Conservation (phyloP, 1,284 basidiomycete genomes). For the Ganoderma lucidum region DNA sequence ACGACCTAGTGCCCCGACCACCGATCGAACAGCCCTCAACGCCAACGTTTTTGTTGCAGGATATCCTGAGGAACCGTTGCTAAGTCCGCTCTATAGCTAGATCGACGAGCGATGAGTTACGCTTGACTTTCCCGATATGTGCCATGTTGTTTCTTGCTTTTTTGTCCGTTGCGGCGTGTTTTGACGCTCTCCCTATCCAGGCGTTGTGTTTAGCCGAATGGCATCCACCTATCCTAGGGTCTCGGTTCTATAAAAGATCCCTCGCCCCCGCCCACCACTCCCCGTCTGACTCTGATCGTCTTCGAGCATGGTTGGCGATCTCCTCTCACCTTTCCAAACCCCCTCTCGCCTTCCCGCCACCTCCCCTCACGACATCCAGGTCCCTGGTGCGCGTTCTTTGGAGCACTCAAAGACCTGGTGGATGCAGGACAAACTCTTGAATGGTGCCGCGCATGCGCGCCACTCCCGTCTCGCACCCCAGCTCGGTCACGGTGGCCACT, state of each 20-base stretch:
- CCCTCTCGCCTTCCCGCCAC: not conserved
- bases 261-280: not conserved
- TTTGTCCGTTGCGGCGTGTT: not conserved
- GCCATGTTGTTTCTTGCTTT: not conserved
- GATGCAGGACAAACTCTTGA: not conserved
- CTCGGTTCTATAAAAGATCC: not conserved
- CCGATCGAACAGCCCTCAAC: not conserved
- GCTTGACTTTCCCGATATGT: slow-evolving; percentile 2
- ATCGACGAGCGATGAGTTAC: not conserved
- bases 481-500: not conserved
- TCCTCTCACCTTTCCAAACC: not conserved
- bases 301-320: not conserved
- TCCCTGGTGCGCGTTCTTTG: too few relatives aligned
- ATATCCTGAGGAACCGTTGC: not conserved
- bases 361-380: not conserved
- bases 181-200: not conserved
- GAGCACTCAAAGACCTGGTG: not conserved
- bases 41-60: not conserved
- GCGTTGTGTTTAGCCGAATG: not conserved
- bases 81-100: not conserved
- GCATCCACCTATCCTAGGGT: not conserved
- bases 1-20: not conserved
- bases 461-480: not conserved
- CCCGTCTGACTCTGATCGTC: not conserved
- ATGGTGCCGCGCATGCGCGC: not conserved